Base-by-base conservation (phyloP, 352 stramenopile species). In the Aphanomyces cochlioides region DNA sequence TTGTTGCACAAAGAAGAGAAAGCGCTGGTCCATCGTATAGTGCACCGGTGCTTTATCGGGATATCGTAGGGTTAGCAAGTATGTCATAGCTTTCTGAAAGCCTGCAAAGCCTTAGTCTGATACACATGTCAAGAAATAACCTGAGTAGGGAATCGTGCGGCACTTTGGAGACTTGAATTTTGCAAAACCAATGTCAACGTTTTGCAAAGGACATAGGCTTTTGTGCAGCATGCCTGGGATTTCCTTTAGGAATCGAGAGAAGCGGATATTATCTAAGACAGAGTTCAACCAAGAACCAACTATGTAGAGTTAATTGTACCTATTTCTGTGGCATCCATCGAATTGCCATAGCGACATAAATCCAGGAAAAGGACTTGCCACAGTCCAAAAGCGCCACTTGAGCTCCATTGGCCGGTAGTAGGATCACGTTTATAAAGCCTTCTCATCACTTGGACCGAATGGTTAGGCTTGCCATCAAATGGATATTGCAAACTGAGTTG, bases 201-300 rank as follows among this genome's bases (percentile, higher is more conserved):
- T 21, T 7, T 67, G 59, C 4, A 67, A 45, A 1, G 59, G 59
- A 19, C 41, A 56, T 6, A 56, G 59, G 5, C 19, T 36, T 40
- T 67, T 67, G 59, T 67, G 59, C n/a, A 67, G 43, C n/a, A 50
- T 50, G 21, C 59, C 59, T 28, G 59, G 59, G 17, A 54, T 56
- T 1, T 56, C 59, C 43, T 67, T 67, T 19, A 67, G 10, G 34
- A 67, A 67, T 7, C 43, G 28, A 7, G 59, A 67, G 21, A 67
- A 67, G 8, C 59, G 59, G 40, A 67, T 67, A 36, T 67, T 67
- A 45, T 67, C 59, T 67, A 38, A 17, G 57, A 6, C 12, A 19
- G 13, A 13, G 50, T 6, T 15, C 39, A 17, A 41, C 36, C 5
- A 40, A 12, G 3, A 17, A 41, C 36, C 5, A 40, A 12, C 56